Base-by-base conservation (phyloP, 495 filamentous ascomycete genomes). In the Tuber magnatum region DNA sequence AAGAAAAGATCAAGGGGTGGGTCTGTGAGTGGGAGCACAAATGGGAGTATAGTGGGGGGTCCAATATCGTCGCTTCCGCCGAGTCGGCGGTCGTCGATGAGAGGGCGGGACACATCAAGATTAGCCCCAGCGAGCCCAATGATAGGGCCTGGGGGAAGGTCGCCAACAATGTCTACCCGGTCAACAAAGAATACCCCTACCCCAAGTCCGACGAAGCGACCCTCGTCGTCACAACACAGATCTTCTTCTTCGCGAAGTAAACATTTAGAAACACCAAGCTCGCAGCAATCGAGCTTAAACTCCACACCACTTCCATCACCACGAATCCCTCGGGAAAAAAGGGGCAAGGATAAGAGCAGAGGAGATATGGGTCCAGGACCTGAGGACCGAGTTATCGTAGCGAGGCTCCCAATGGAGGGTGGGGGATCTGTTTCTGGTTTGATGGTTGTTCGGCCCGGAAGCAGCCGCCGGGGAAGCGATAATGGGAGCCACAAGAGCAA, bases 401-500 rank as follows among this genome's bases (percentile, higher is more conserved):
- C 73, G 70, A 71, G 70, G 40, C 76, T 71, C 32, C 77, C 77
- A 32, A 40, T 79, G 65, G 69, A 44, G 70, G 77, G 65, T 38
- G 77, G 77, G 9, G 77, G 77, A 22, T 40, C 72, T 70, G 70
- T 79, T n/a, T 70, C 72, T 4, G 77, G 77, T 24, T 38, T 79
- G 44, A 71, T 79, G 56, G 77, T 79, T 2, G 74, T 79, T 70
- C 76, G 72, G 2, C 56, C 77, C 3, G 77, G 77, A 7, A 79
- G 76, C 35, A 79, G 72, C 38, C 56, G 70, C 38, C 56, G 75
- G 35, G 76, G 56, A 14, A 79, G 77, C 22, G 77, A 79, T 9
- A 79, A 77, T 38, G 77, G 76, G 24, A 79, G 77, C 20, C 71
- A 73, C 41, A 79, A 71, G 70, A 79, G 77, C 46, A 78, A 79